Percentiles rank a stretch among this genome's conserved stretches.
Conservation (phyloP, 345 rosid species). For the Brassica carinata region DNA sequence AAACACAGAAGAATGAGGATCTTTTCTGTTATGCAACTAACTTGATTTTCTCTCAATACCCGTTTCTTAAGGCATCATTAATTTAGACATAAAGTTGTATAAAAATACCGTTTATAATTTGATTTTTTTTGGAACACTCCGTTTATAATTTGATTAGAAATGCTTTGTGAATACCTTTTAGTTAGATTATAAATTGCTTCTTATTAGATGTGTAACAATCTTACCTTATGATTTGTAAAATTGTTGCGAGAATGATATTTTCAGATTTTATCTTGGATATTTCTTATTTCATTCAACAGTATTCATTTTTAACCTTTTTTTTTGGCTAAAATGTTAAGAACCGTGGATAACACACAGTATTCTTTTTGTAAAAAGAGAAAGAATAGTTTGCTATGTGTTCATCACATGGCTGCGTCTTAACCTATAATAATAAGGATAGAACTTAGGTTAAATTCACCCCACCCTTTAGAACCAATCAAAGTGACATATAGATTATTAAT, state of each 20-base stretch:
- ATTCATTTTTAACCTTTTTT: background rate
- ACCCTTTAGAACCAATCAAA: too few species aligned
- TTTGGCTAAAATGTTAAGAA: too few species aligned
- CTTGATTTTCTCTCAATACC: slow-evolving; percentile 5
- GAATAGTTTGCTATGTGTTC: too few species aligned
- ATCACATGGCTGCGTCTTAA: too few species aligned
- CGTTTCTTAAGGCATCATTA: background rate
- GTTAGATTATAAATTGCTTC: background rate
- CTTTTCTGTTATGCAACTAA: slow-evolving; percentile 3
- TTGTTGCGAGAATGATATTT: background rate
- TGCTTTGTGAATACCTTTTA: background rate
- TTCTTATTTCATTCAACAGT: background rate
- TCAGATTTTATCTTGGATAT: background rate
- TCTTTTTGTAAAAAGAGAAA: too few species aligned
- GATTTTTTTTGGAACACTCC: background rate
- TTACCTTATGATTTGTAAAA: background rate
- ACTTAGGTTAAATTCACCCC: too few species aligned
- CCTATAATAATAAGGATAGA: too few species aligned
- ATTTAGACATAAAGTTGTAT: background rate
- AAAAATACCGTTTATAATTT: background rate
- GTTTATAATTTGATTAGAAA: background rate
- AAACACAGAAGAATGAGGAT: background rate
- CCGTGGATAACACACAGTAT: too few species aligned
- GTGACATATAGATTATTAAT: too few species aligned
- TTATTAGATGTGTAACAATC: background rate